These are phyloP conservation scores for Spinacia oleracea DNA, from an alignment of 179 eudicot genomes.

Conservation along the genomic window DNA sequence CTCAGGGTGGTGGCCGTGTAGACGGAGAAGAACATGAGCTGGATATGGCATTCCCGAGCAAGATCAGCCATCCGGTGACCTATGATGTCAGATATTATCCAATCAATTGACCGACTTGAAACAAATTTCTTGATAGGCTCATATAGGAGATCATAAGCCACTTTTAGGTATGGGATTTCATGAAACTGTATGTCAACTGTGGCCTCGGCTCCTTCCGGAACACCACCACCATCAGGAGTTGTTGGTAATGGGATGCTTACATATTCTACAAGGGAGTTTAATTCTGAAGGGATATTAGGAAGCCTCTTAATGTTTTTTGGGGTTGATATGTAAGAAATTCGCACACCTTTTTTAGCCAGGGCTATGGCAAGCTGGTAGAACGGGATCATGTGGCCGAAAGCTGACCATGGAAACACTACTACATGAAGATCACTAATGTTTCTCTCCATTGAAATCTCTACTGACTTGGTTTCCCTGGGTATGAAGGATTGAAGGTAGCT, in stretches of 20 bases:
- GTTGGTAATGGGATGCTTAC: constrained; percentile 37
- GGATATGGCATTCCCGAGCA: constrained; percentile 30
- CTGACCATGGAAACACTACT: constrained; percentile 44
- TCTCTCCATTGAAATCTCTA: constrained; percentile 1
- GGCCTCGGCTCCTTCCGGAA: constrained; percentile 41
- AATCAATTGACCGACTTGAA: constrained; percentile 23
- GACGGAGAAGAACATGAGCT: constrained; percentile 33
- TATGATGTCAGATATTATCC: constrained; percentile 39
- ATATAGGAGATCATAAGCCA: constrained; percentile 34
- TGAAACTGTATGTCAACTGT: constrained; percentile 41
- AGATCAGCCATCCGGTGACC: constrained; percentile 37
- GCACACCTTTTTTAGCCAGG: constrained; percentile 36
- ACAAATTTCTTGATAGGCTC: constrained; percentile 27
- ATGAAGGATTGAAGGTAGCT: no score
- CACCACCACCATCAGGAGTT: constrained; percentile 14
- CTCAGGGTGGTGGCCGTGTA: constrained; percentile 33
- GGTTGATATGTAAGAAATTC: constrained; percentile 43
- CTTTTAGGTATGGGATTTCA: constrained; percentile 34
- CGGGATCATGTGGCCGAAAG: constrained; percentile 53
- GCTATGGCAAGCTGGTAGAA: constrained; percentile 35
- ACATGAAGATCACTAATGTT: constrained; percentile 25
- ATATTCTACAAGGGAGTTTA: constrained; percentile 27
- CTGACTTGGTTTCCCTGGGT: no score
- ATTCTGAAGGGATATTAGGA: constrained; percentile 34
- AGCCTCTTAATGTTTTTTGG: constrained; percentile 46